Evolutionary conservation across 148 eudicot species (phyloP), one percentile per base, ranked within the genome.

Genomic region (Gaultheria prostrata): DNA sequence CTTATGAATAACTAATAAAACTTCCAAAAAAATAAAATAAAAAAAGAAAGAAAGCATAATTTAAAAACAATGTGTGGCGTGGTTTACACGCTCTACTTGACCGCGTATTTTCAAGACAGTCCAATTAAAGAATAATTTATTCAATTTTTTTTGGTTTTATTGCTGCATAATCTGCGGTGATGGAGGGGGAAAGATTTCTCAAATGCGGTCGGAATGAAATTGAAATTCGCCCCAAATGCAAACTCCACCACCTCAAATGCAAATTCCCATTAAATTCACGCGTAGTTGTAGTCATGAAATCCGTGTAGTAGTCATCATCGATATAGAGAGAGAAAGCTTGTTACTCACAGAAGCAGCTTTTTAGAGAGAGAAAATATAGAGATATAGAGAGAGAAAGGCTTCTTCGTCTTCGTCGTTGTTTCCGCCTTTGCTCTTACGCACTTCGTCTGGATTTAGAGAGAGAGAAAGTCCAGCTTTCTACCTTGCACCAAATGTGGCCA

Each of bases 141-240:
- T 71, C 10, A 54, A 6, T 65, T 72, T 35, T 70, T 39, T 74
- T 20, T 45, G 33, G 83, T 82, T 83, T 83, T 3, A 80, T 79
- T 90, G 90, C 90, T 45, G 45, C 82, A 88, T 87, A 82, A 85
- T 85, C 53, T 90, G 90, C 92, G 92, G 84, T 83, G 91, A 89
- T 89, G 76, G 82, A 75, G 88, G 91, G 49, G 48, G 87, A 81
- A 83, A 80, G 54, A 49, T 86, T 48, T 78, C 51, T 86, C 80
- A 95, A 93, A 95, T 92, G 91, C 74, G 78, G 95, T 95, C 98
- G 98, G 97, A 95, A 95, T 95, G 94, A 93, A 95, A 93, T 88
- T 84, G 87, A 93, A 93, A 92, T 92, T 46, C 89, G n/a, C 76
- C 20, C 78, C 56, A 89, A 90, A 93, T 94, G 88, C 88, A 90